A percentile compares a stretch with the other conserved stretches of the same genome.
These are phyloP conservation scores for Termitomyces titanicus DNA, from an alignment of 768 basidiomycete genomes.

Conservation along the genomic window DNA sequence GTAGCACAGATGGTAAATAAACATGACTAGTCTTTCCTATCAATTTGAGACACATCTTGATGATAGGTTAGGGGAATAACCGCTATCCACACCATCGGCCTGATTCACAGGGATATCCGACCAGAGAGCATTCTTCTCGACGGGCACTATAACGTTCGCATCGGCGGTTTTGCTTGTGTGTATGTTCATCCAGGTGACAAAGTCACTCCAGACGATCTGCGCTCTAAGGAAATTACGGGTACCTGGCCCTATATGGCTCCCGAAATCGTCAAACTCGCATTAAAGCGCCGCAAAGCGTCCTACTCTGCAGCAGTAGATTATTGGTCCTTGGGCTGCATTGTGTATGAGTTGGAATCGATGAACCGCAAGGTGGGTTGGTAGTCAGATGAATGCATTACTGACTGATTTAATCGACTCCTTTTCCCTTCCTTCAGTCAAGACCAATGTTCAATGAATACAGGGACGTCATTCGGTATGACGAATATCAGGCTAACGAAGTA, in stretches of 20 bases:
- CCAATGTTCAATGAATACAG: not conserved
- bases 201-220: not conserved
- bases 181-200: not conserved
- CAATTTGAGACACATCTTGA: not conserved
- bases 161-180: not conserved
- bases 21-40: not conserved
- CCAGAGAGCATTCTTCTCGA: slow-evolving; percentile 4
- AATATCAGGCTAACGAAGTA: not conserved
- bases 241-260: slow-evolving; percentile 6
- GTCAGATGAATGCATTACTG: not conserved
- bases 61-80: not conserved
- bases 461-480: not conserved
- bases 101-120: slow-evolving; percentile 1
- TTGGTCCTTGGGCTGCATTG: slow-evolving; percentile 4
- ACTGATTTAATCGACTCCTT: not conserved
- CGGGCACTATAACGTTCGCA: not conserved
- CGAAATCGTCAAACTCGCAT: not conserved
- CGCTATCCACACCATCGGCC: not conserved
- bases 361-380: not conserved
- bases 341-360: slow-evolving; percentile 1
- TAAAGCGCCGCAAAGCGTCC: not conserved
- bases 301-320: not conserved
- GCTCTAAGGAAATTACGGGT: not conserved
- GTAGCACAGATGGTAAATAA: not conserved
- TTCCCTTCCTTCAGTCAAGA: not conserved